A percentile compares a stretch with the other conserved stretches of the same genome.
These are phyloP conservation scores for Aspergillus biplanus DNA, from an alignment of 495 filamentous ascomycete species.

Conservation along the genomic window DNA sequence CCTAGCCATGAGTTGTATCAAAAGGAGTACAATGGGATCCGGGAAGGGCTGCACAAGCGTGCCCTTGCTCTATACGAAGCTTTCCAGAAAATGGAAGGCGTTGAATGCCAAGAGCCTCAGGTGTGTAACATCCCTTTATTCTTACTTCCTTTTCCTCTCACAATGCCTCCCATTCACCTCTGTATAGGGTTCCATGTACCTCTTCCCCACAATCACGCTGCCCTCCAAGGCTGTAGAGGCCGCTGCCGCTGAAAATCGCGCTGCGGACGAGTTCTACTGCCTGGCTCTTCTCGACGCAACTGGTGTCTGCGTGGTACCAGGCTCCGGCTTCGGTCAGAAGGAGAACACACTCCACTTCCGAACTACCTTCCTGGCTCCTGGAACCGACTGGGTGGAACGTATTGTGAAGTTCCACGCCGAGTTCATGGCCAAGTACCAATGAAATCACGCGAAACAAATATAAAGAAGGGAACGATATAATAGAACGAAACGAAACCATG, in stretches of 20 bases:
- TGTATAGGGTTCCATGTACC: conserved; percentile 88
- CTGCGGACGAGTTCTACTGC: conserved; percentile 92
- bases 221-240: conserved; percentile 73
- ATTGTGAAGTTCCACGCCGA: conserved; percentile 88
- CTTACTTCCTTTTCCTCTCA: neutral
- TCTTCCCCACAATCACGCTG: conserved; percentile 90
- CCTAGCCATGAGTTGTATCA: conserved; percentile 81
- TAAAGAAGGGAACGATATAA: conserved; percentile 7
- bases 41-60: conserved; percentile 70
- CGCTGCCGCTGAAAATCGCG: conserved; percentile 71
- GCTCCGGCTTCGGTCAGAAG: conserved; percentile 91
- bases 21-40: conserved; percentile 81
- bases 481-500: conserved; percentile 13
- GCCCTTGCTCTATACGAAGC: conserved; percentile 85
- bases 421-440: conserved; percentile 83
- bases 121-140: conserved; percentile 35
- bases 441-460: conserved; percentile 12
- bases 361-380: conserved; percentile 95
- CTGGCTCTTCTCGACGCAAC: conserved; percentile 88
- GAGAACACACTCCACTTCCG: conserved; percentile 91
- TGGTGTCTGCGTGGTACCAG: conserved; percentile 93
- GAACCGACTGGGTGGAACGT: conserved; percentile 89
- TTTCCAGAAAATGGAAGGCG: conserved; percentile 93
- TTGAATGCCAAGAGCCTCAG: conserved; percentile 80
- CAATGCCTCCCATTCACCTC: conserved; percentile 15